Percentiles rank a stretch among this genome's conserved stretches.
These are phyloP conservation scores for Lobulomyces angularis DNA, from an alignment of 192 early-diverging fungal species.

Conservation along the genomic window DNA sequence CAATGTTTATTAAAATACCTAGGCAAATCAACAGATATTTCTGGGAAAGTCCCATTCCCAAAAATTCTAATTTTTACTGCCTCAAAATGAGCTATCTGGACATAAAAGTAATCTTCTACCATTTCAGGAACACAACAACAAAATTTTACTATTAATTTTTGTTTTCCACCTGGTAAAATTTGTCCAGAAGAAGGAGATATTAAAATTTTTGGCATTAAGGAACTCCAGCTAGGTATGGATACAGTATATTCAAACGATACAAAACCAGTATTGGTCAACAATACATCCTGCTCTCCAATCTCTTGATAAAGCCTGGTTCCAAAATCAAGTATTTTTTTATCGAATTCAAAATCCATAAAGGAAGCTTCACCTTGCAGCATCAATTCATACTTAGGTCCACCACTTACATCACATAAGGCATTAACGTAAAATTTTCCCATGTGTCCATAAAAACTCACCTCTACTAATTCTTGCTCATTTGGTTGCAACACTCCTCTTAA, in stretches of 20 bases:
- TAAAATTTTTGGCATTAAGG: conserved; percentile 21
- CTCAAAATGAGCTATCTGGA: conserved; percentile 41
- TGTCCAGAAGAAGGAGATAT: conserved; percentile 26
- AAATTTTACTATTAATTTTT: conserved; percentile 30
- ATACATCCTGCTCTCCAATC: conserved; percentile 41
- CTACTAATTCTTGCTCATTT: conserved; percentile 25
- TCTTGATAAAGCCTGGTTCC: conserved; percentile 37
- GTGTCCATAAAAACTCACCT: conserved; percentile 35
- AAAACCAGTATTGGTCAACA: conserved; percentile 29
- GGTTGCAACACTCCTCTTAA: conserved; percentile 28
- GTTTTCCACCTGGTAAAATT: conserved; percentile 20
- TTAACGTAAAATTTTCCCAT: conserved; percentile 13
- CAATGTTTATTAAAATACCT: not conserved
- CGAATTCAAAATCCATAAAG: conserved; percentile 25
- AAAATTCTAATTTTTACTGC: conserved; percentile 27
- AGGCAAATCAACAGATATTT: not conserved
- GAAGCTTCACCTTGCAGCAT: conserved; percentile 35
- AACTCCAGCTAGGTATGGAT: conserved; percentile 14
- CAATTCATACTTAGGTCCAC: conserved; percentile 46
- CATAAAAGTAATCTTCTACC: conserved; percentile 34
- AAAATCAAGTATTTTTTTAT: conserved; percentile 26
- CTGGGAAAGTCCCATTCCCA: conserved; percentile 27
- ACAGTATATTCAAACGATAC: conserved; percentile 36
- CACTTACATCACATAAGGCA: conserved; percentile 37
- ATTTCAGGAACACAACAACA: conserved; percentile 29